Base-by-base conservation (phyloP, 164 flowering plant genomes). In the Berberis vulgaris region DNA sequence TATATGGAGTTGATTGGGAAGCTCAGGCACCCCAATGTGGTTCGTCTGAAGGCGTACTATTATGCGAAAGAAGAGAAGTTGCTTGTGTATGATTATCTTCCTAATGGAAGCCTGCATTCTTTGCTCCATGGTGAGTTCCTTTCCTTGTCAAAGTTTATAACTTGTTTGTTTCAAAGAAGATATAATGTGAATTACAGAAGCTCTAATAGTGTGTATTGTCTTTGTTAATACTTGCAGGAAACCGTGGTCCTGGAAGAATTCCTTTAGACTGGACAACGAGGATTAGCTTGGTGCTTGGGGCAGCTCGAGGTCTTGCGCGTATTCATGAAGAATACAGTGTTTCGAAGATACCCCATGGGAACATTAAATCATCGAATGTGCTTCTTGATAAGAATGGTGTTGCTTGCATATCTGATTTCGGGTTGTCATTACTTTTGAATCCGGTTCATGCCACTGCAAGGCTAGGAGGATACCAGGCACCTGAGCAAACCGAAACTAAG, bases 261-360 rank as follows among this genome's bases (percentile, higher is more conserved):
- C 97, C 99, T 12, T 57, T 95, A 71, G 99, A 95, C 69, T 95
- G 99, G 99, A 89, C 96, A 1, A 89, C 96, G 6, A 84, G 99
- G 73, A 80, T 89, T 69, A 83, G 96, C 71, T 73, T 95, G 75
- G 86, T 81, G 8, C 66, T 91, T 4, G 97, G 97, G 12, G 97
- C 97, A 1, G 97, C 97, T 45, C 76, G 96, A 1, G 99, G 99
- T 13, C 80, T 95, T 1, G 86, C 90, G 2, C 66, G 78, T 46
- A 79, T 95, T 49, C 97, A 95, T 53, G 84, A 83, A 7, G 86
- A 87, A 63, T 87, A 89, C 73, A 64, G 71, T 4, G 64, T 70
- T 41, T 66, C 94, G 0, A 87, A 81, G 66, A 76, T 95, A 4
- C 96, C 96, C 1, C 99, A 95, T 47, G 99, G 99, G 12, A 95